phyloP scores from a whole-genome alignment of 2,329 filamentous ascomycete genomes.

The Parastagonospora nodorum region DNA sequence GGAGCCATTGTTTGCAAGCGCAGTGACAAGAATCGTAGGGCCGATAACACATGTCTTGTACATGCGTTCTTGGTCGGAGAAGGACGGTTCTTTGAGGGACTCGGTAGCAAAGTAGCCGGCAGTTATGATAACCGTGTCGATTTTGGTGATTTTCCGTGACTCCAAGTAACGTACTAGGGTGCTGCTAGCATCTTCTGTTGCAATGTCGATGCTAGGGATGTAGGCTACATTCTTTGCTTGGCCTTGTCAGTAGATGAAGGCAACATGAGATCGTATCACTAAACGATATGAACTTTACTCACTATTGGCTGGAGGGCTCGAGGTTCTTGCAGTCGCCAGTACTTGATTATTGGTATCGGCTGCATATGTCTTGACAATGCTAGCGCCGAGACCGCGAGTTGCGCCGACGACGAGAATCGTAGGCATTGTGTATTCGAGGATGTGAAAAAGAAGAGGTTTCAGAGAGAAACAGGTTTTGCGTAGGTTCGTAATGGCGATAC shows the following conservation, averaged over 20 bases:
- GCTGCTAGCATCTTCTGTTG: conserved; percentile 27
- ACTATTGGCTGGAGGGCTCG: conserved; percentile 48
- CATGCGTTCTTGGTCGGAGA: conserved; percentile 70
- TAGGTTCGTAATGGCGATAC: background rate
- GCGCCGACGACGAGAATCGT: conserved; percentile 69
- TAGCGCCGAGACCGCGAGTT: conserved; percentile 69
- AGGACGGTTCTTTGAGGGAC: conserved; percentile 66
- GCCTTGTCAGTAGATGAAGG: background rate
- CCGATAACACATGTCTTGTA: conserved; percentile 70
- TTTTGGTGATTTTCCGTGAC: conserved; percentile 46
- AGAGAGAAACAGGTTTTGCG: background rate
- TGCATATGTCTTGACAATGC: conserved; percentile 64
- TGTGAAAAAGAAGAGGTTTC: background rate
- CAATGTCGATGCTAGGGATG: conserved; percentile 64
- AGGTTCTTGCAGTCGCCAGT: conserved; percentile 64
- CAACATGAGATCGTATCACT: background rate
- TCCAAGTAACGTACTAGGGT: conserved; percentile 55
- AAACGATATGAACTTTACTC: conserved; percentile 1
- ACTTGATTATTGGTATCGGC: conserved; percentile 53
- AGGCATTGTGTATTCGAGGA: conserved; percentile 21
- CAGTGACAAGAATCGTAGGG: conserved; percentile 69
- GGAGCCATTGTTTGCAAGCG: conserved; percentile 57
- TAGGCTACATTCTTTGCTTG: conserved; percentile 56
- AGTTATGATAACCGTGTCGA: conserved; percentile 64
- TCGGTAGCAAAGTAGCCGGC: conserved; percentile 73